A percentile compares a stretch with the other conserved stretches of the same genome.
Conservation (phyloP, 176 grass and related monocot genomes). For the Otatea glauca region DNA sequence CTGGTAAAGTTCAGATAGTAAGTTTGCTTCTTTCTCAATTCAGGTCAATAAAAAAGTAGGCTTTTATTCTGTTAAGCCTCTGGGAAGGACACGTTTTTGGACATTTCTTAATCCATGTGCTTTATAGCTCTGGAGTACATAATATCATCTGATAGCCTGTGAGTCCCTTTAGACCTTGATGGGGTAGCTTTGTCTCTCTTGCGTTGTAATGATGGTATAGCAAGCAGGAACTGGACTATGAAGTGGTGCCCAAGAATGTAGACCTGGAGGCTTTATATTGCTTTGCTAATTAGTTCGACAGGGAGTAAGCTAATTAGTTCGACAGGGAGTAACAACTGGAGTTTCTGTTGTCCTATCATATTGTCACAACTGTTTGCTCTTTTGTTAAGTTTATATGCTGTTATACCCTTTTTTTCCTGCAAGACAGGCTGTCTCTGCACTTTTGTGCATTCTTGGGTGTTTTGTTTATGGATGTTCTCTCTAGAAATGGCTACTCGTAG, state of each 20-base stretch:
- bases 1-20: slow-evolving; percentile 32
- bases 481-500: slow-evolving; percentile 49
- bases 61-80: not conserved
- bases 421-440: slow-evolving; percentile 9
- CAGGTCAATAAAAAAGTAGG: slow-evolving; percentile 3
- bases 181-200: slow-evolving; percentile 42
- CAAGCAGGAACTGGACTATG: slow-evolving; percentile 36
- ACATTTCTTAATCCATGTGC: slow-evolving; percentile 18
- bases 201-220: slow-evolving; percentile 29
- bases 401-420: not conserved
- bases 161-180: slow-evolving; percentile 25
- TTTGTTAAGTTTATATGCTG: slow-evolving; percentile 22
- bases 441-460: not conserved
- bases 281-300: slow-evolving; percentile 33
- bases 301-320: slow-evolving; percentile 23
- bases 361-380: slow-evolving; percentile 34
- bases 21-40: slow-evolving; percentile 11
- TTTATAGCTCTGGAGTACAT: slow-evolving; percentile 29
- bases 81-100: slow-evolving; percentile 1
- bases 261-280: slow-evolving; percentile 34
- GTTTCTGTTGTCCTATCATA: slow-evolving; percentile 26
- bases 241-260: slow-evolving; percentile 48
- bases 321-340: slow-evolving; percentile 1
- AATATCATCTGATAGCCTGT: slow-evolving; percentile 18
- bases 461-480: slow-evolving; percentile 39